Evolutionary conservation across 1,139 yeast genomes (phyloP).

Genomic region (Casaregolazyma lundiana): DNA sequence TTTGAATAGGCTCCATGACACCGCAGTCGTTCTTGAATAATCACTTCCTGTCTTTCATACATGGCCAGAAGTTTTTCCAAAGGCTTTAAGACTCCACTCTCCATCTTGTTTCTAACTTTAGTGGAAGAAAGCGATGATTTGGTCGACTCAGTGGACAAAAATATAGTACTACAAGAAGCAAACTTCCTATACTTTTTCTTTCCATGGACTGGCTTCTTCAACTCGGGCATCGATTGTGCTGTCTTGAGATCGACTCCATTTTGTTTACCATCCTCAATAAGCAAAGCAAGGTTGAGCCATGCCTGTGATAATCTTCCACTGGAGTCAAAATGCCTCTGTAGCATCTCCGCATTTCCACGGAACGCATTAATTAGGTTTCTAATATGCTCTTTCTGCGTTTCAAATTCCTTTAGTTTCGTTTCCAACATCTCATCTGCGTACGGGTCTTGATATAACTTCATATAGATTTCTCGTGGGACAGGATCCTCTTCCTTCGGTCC

Average conservation of each 20-base stretch:
- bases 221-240: background rate
- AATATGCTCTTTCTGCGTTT: constrained; percentile 18
- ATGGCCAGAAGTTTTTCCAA: constrained; percentile 24
- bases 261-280: constrained; percentile 7
- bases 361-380: constrained; percentile 23
- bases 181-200: constrained; percentile 22
- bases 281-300: constrained; percentile 26
- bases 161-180: constrained; percentile 25
- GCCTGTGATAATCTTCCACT: constrained; percentile 23
- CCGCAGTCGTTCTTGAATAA: constrained; percentile 22
- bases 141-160: constrained; percentile 20
- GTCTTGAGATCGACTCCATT: background rate
- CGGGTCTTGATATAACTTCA: constrained; percentile 17
- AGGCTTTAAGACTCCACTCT: constrained; percentile 25
- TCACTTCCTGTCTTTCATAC: constrained; percentile 23
- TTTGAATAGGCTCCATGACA: constrained; percentile 22
- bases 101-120: constrained; percentile 21
- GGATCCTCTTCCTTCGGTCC: background rate
- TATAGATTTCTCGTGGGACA: background rate
- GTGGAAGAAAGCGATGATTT: constrained; percentile 21
- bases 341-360: constrained; percentile 17
- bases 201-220: background rate
- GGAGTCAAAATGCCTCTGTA: constrained; percentile 25
- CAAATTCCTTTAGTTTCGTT: constrained; percentile 20
- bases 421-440: constrained; percentile 24